Base-by-base conservation (phyloP, 495 filamentous ascomycete species). In the Apiosordaria backusii region DNA sequence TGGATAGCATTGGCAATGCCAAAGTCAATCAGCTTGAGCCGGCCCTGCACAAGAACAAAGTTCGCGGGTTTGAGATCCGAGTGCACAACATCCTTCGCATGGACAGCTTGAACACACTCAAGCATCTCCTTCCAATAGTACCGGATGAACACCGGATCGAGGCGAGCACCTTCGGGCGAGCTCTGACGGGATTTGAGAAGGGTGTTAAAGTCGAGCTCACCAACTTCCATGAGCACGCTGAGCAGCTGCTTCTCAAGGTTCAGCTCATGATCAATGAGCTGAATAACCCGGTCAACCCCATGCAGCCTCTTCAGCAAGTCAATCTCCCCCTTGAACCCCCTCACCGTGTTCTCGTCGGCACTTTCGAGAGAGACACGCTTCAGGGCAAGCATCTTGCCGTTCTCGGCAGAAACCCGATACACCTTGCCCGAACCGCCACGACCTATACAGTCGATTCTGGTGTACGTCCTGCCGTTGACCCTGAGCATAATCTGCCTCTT, bases 111-210 rank as follows among this genome's bases (percentile, higher is more conserved):
- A 4, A 99, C 88, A 76, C 95, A 99, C 71, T 96, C 92, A 4
- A 99, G 89, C 96, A 99, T 98, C 78, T 99, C 95, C 72, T 93
- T 92, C 95, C 95, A 99, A 80, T 96, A 97, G 78, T 92, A 92
- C 9, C 95, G 89, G n/a, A 93, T 90, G 70, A 97, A 98, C 60
- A 88, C 90, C 10, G 90, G 83, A 73, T 99, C 95, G 64, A 98
- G 90, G 26, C 79, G 80, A 40, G 91, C 86, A 65, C 90, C 86
- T 69, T 93, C 91, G 0, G 86, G 81, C 59, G 90, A 89, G 35
- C 89, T 78, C 27, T 89, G 86, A 45, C 88, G 86, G 6, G 85
- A 89, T 18, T 75, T 74, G 27, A 99, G 87, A 19, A 97, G 88
- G 62, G 90, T 92, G 70, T 93, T 90, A 72, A 99, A 83, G 72